Conservation (phyloP, 2,329 filamentous ascomycete species). For the Beauveria australis region DNA sequence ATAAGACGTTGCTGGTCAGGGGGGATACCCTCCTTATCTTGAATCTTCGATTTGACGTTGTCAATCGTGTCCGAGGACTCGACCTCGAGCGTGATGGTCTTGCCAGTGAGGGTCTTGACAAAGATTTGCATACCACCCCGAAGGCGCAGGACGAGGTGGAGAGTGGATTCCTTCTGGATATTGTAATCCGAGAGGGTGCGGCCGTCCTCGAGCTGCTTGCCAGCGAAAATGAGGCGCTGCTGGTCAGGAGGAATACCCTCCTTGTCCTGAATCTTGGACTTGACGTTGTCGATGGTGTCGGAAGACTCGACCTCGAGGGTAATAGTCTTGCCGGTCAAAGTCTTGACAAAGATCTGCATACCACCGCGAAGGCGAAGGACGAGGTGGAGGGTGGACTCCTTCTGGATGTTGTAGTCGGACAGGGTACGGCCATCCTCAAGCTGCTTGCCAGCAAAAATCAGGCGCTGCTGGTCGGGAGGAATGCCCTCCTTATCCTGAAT, state of each 20-base stretch:
- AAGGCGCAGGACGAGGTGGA: conserved; percentile 78
- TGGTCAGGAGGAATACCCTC: conserved; percentile 94
- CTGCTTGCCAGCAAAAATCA: conserved; percentile 96
- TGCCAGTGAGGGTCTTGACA: conserved; percentile 80
- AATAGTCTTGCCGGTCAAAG: conserved; percentile 88
- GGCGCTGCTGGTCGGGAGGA: conserved; percentile 87
- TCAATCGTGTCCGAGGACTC: conserved; percentile 50
- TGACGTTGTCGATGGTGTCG: conserved; percentile 93
- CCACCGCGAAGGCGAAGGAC: conserved; percentile 63
- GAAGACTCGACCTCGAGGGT: conserved; percentile 83
- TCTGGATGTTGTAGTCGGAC: conserved; percentile 50
- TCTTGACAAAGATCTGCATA: conserved; percentile 72
- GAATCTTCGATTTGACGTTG: conserved; percentile 91
- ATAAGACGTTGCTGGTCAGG: conserved; percentile 80
- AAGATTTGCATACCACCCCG: conserved; percentile 89
- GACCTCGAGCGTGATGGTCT: conserved; percentile 84
- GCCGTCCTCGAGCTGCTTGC: conserved; percentile 92
- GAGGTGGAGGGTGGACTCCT: conserved; percentile 63
- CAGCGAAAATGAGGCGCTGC: conserved; percentile 90
- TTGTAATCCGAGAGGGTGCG: conserved; percentile 89
- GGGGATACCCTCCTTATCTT: conserved; percentile 88
- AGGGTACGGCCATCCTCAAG: conserved; percentile 73
- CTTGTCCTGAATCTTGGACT: conserved; percentile 96
- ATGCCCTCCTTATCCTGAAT: conserved; percentile 37
- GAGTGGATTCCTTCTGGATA: conserved; percentile 87